Conservation (phyloP, 176 grass and related monocot genomes). For the Lolium rigidum region DNA sequence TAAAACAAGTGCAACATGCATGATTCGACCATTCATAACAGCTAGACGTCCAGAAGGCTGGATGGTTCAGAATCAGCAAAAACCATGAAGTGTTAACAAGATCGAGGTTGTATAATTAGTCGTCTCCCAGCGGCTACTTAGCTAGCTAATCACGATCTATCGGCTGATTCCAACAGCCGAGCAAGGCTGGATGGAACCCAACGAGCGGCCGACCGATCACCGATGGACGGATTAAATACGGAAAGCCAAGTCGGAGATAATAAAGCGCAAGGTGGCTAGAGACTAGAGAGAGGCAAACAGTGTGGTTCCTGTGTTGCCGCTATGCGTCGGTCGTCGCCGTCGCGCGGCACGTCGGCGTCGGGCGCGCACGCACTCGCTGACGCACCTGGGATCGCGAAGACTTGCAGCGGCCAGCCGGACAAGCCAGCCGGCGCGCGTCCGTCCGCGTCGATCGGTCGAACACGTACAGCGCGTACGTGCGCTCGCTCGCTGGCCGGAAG, state of each 20-base stretch:
- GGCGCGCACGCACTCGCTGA: constrained; percentile 44
- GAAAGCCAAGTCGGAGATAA: not conserved
- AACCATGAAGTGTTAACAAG: too few species aligned
- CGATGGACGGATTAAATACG: not conserved
- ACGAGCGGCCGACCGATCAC: not conserved
- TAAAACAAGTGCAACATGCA: too few species aligned
- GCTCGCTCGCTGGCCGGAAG: not conserved
- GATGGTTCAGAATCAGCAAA: too few species aligned
- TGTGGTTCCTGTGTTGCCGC: constrained; percentile 18
- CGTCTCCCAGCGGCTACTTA: not conserved
- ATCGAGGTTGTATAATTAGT: not conserved
- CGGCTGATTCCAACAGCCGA: constrained; percentile 24
- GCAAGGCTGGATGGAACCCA: constrained; percentile 23
- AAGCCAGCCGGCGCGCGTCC: not conserved
- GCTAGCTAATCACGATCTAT: not conserved
- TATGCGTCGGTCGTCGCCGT: constrained; percentile 49
- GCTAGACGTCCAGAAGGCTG: too few species aligned
- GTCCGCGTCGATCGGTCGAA: not conserved
- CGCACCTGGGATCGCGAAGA: constrained; percentile 25
- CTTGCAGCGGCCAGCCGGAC: not conserved
- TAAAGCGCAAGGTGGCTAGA: constrained; percentile 8
- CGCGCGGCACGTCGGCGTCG: constrained; percentile 25
- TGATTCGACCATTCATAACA: too few species aligned
- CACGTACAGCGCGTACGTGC: not conserved
- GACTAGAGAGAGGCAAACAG: not conserved